These are phyloP conservation scores for Fusarium pseudonygamai DNA, from an alignment of 2,329 filamentous ascomycete species.

Conservation along the genomic window DNA sequence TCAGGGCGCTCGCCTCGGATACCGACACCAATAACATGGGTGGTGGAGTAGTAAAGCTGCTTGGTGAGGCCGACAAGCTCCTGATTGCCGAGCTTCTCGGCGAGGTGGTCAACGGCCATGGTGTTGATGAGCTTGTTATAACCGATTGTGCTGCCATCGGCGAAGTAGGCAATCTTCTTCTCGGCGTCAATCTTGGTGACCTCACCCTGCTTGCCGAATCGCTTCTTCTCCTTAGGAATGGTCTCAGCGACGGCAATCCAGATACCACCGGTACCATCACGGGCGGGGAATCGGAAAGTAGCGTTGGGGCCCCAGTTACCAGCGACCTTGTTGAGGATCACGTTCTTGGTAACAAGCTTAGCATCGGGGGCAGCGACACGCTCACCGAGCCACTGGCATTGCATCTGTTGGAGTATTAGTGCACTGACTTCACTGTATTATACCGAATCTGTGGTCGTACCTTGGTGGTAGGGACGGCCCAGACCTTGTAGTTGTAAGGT, in stretches of 20 bases:
- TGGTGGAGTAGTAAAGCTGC: slow-evolving; percentile 95
- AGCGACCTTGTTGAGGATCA: slow-evolving; percentile 94
- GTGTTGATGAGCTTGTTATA: slow-evolving; percentile 95
- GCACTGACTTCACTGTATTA: neutral
- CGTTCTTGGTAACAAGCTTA: slow-evolving; percentile 92
- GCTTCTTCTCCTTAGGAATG: slow-evolving; percentile 88
- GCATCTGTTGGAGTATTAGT: slow-evolving; percentile 73
- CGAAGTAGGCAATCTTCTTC: slow-evolving; percentile 82
- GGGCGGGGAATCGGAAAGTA: slow-evolving; percentile 97
- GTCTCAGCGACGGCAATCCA: slow-evolving; percentile 98
- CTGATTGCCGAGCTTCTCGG: slow-evolving; percentile 86
- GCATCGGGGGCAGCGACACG: slow-evolving; percentile 96
- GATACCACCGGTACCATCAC: slow-evolving; percentile 96
- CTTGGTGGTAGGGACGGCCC: slow-evolving; percentile 97
- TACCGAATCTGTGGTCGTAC: slow-evolving; percentile 57
- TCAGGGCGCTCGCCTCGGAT: slow-evolving; percentile 91
- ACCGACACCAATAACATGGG: slow-evolving; percentile 96
- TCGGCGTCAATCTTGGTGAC: slow-evolving; percentile 89
- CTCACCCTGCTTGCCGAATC: slow-evolving; percentile 84
- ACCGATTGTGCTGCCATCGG: slow-evolving; percentile 86
- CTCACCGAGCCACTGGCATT: slow-evolving; percentile 98
- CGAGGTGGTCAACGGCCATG: slow-evolving; percentile 93
- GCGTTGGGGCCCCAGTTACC: slow-evolving; percentile 98
- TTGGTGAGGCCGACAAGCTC: slow-evolving; percentile 86
- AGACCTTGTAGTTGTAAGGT: slow-evolving; percentile 99